Base-by-base conservation (phyloP, 176 grass and related monocot species). In the Thalia dealbata region DNA sequence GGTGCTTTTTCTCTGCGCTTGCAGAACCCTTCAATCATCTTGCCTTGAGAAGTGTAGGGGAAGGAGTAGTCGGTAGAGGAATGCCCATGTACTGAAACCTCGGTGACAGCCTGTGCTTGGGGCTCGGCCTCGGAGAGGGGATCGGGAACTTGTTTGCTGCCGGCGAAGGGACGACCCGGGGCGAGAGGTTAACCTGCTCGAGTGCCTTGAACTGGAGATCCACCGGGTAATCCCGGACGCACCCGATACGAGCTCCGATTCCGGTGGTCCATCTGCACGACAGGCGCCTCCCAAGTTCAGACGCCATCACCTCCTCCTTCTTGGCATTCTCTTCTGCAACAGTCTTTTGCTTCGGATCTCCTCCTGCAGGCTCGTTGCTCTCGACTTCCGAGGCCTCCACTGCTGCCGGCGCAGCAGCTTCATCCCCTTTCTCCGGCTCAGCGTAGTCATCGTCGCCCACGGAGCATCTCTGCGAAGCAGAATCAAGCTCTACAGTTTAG, bases 131-230 rank as follows among this genome's bases (percentile, higher is more conserved):
- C 0, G 92, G 92, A 15, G 92, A 96, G 19, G 86, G 92, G 23
- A 96, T 91, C 6, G 92, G 82, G 38, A 84, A 67, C 84, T 88
- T 92, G 76, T 87, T 91, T 81, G 86, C 75, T 2, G 68, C 62
- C 54, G 84, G 82, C 32, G 86, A 84, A 10, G 73, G 75, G n/a
- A 18, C 22, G 46, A 75, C 15, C 46, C 86, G 85, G 42, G 92
- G 92, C 16, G 92, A 96, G 12, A 96, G 87, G 79, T 92, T 96
- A 16, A 96, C 92, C 60, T 96, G 92, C 86, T 96, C 92, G 0
- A 96, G 78, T 28, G 92, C 92, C 81, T 70, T 92, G 63, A 50
- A 92, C 81, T 92, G 92, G 7, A 96, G 89, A 65, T 92, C 84
- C 58, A 74, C 66, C 6, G 89, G 89, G 69, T 96, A 96, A 72